Percentiles rank a stretch among this genome's conserved stretches.
phyloP scores from a whole-genome alignment of 2,329 filamentous ascomycete species.

The Aspergillus sp. region DNA sequence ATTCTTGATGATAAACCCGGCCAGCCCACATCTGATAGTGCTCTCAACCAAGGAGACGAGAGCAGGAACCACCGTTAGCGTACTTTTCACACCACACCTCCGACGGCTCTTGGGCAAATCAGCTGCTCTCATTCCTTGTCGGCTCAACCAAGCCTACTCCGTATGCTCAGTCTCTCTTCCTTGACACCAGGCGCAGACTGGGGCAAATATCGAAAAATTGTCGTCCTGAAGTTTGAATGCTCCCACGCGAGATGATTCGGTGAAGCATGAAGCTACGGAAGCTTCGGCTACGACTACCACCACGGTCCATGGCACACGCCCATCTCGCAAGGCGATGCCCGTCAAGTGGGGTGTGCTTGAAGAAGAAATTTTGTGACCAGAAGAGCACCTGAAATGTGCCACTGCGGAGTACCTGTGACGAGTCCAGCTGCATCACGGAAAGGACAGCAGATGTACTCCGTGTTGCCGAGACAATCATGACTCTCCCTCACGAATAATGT shows the following conservation, averaged over 20 bases:
- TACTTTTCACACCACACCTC: not conserved
- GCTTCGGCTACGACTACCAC: constrained; percentile 21
- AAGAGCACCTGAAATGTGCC: not conserved
- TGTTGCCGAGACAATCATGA: constrained; percentile 1
- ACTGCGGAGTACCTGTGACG: constrained; percentile 20
- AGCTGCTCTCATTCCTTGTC: not conserved
- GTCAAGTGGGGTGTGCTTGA: constrained; percentile 1
- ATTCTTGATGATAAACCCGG: constrained; percentile 13
- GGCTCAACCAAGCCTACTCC: not conserved
- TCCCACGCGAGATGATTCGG: not conserved
- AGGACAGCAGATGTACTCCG: constrained; percentile 16
- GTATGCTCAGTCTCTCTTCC: not conserved
- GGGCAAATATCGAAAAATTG: constrained; percentile 6
- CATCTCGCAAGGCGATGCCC: not conserved
- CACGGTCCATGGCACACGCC: not conserved
- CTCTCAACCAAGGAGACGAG: constrained; percentile 7
- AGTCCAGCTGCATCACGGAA: constrained; percentile 19
- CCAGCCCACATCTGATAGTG: constrained; percentile 8
- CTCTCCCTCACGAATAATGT: not conserved
- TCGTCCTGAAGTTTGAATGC: not conserved
- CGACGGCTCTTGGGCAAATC: not conserved
- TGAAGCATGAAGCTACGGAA: constrained; percentile 15
- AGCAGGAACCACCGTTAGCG: constrained; percentile 14
- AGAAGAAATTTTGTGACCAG: constrained; percentile 7
- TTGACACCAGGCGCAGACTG: constrained; percentile 4